phyloP scores from a whole-genome alignment of 1,139 yeast genomes.

The Saccharomyces hybrid region DNA sequence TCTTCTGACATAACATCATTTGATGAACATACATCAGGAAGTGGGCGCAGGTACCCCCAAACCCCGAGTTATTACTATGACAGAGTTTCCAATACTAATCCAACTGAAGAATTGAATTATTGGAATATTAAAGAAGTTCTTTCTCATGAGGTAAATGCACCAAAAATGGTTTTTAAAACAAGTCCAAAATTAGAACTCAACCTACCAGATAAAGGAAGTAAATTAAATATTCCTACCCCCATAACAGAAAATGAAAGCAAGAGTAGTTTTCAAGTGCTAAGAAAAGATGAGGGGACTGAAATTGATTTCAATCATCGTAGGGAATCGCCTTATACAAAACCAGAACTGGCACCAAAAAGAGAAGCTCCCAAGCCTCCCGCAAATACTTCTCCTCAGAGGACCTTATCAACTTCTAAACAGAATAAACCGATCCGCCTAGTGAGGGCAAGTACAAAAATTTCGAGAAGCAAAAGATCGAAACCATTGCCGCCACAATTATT shows the following conservation, averaged over 20 bases:
- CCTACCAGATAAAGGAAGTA: slow-evolving; percentile 2
- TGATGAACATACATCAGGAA: slow-evolving; percentile 24
- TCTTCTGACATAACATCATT: slow-evolving; percentile 29
- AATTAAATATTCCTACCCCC: slow-evolving; percentile 2
- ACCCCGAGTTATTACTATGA: slow-evolving; percentile 32
- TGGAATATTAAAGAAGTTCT: slow-evolving; percentile 50
- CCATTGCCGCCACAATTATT: slow-evolving; percentile 17
- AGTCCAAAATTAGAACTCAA: slow-evolving; percentile 2
- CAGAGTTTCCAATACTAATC: slow-evolving; percentile 14
- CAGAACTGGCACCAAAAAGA: slow-evolving; percentile 51
- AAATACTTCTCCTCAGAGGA: slow-evolving; percentile 20
- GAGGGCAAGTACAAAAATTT: slow-evolving; percentile 13
- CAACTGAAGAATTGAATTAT: slow-evolving; percentile 45
- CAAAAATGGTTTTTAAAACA: slow-evolving; percentile 7
- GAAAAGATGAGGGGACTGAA: slow-evolving; percentile 55
- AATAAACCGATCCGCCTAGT: slow-evolving; percentile 12
- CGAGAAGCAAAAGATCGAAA: slow-evolving; percentile 11
- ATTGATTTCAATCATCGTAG: slow-evolving; percentile 78
- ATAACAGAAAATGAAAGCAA: slow-evolving; percentile 7
- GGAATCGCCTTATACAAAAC: slow-evolving; percentile 56
- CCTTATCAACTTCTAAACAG: slow-evolving; percentile 11
- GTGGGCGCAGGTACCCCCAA: slow-evolving; percentile 27
- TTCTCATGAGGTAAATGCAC: slow-evolving; percentile 12
- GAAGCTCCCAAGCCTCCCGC: slow-evolving; percentile 65
- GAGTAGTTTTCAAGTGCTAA: slow-evolving; percentile 49